Conservation (phyloP, 805 yeast genomes). For the Yarrowia alimentaria region DNA sequence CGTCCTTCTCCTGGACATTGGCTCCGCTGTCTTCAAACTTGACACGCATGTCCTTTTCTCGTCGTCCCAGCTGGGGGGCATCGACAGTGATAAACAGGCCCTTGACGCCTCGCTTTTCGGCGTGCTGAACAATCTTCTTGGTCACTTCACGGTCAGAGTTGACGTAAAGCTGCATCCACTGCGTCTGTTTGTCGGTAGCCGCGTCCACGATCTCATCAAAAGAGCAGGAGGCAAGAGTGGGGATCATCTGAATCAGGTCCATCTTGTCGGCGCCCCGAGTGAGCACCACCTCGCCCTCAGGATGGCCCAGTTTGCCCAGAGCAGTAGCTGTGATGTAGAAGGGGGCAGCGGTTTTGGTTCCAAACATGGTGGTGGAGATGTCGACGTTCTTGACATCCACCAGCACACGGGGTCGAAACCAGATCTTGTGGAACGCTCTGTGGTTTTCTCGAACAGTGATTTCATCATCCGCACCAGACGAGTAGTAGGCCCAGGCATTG, state of each 20-base stretch:
- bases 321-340: conserved; percentile 93
- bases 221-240: conserved; percentile 86
- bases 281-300: conserved; percentile 85
- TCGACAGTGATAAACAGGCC: conserved; percentile 89
- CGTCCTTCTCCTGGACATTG: conserved; percentile 44
- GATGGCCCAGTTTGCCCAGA: conserved; percentile 84
- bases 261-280: conserved; percentile 79
- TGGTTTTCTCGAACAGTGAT: conserved; percentile 87
- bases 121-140: conserved; percentile 60
- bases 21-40: conserved; percentile 57
- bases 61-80: conserved; percentile 86
- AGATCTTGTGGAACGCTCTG: conserved; percentile 80
- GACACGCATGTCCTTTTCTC: conserved; percentile 81
- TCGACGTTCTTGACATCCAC: conserved; percentile 80
- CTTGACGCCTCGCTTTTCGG: conserved; percentile 69
- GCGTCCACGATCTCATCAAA: conserved; percentile 80
- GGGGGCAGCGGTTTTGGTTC: conserved; percentile 67
- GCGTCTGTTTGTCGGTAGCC: conserved; percentile 63
- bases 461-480: conserved; percentile 92
- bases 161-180: conserved; percentile 88
- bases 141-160: conserved; percentile 71
- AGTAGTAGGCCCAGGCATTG: conserved; percentile 89
- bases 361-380: conserved; percentile 68
- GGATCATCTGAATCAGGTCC: conserved; percentile 81
- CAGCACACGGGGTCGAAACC: conserved; percentile 79